A percentile compares a stretch with the other conserved stretches of the same genome.
These are phyloP conservation scores for Coix lacrymajobi DNA, from an alignment of 176 grass and related monocot species.

Conservation along the genomic window DNA sequence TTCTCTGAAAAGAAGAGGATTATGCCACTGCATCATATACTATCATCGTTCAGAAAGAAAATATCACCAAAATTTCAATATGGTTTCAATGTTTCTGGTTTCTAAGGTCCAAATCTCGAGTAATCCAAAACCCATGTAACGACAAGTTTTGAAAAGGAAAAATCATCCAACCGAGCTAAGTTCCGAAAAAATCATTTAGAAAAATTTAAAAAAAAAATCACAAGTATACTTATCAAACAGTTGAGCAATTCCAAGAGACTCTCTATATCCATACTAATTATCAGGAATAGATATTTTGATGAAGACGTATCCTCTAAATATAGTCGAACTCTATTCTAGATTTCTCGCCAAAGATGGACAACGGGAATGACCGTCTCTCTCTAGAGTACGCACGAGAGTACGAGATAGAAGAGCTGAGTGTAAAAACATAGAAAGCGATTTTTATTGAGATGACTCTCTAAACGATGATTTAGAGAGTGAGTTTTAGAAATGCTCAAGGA, in stretches of 20 bases:
- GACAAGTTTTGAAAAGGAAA: not conserved
- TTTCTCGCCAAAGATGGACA: too few species aligned
- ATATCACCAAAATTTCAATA: not conserved
- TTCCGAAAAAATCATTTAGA: not conserved
- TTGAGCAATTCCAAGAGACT: not conserved
- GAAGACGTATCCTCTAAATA: too few species aligned
- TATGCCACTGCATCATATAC: not conserved
- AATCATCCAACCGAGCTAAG: not conserved
- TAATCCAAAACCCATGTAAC: not conserved
- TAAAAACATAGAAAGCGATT: too few species aligned
- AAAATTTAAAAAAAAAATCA: not conserved
- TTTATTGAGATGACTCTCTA: too few species aligned
- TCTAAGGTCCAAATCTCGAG: not conserved
- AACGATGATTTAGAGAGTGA: too few species aligned
- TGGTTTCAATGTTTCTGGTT: not conserved
- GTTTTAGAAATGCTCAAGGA: too few species aligned
- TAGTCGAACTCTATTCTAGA: too few species aligned
- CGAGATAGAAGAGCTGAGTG: too few species aligned
- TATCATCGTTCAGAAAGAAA: not conserved
- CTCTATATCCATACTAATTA: too few species aligned
- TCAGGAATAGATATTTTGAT: too few species aligned
- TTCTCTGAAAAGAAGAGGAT: not conserved
- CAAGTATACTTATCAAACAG: not conserved
- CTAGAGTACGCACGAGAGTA: too few species aligned
- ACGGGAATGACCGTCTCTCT: too few species aligned